A percentile compares a stretch with the other conserved stretches of the same genome.
These are phyloP conservation scores for Boletellus deceptivus DNA, from an alignment of 1,284 basidiomycete species.

Conservation along the genomic window DNA sequence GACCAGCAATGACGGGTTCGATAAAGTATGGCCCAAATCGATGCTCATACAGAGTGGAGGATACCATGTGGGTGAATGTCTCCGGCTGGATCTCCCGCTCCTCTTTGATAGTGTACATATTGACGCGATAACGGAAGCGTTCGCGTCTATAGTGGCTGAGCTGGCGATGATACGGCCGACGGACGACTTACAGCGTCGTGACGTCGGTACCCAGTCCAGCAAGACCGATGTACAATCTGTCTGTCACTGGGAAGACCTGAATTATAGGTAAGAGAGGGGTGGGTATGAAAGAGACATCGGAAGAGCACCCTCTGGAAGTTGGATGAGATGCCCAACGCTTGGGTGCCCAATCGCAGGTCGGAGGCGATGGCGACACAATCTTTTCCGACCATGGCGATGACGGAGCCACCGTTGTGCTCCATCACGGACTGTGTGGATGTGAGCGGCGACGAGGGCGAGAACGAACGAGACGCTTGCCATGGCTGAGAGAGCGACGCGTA, in stretches of 20 bases:
- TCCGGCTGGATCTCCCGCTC: constrained; percentile 96
- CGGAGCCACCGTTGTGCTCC: constrained; percentile 94
- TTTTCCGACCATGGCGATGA: constrained; percentile 98
- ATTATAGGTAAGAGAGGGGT: constrained; percentile 3
- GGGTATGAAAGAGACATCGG: neutral
- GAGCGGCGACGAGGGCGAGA: constrained; percentile 3
- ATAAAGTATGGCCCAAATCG: constrained; percentile 98
- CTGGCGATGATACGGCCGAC: constrained; percentile 2
- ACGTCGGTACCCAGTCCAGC: constrained; percentile 95
- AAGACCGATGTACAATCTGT: constrained; percentile 90
- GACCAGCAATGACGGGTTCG: constrained; percentile 94
- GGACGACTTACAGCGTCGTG: constrained; percentile 73
- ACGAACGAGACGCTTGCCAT: constrained; percentile 26
- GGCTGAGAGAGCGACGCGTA: constrained; percentile 26
- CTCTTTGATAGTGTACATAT: constrained; percentile 99
- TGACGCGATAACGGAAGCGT: constrained; percentile 89
- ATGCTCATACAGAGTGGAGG: constrained; percentile 95
- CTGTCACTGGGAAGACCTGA: constrained; percentile 92
- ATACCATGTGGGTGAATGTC: constrained; percentile 95
- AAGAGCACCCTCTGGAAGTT: constrained; percentile 88
- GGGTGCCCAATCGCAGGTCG: constrained; percentile 90
- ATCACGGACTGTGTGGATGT: constrained; percentile 63
- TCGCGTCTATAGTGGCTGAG: constrained; percentile 60
- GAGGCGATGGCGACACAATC: constrained; percentile 99
- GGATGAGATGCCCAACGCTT: constrained; percentile 84